Conservation (phyloP, 2,329 filamentous ascomycete genomes). For the Colletotrichum lentis region DNA sequence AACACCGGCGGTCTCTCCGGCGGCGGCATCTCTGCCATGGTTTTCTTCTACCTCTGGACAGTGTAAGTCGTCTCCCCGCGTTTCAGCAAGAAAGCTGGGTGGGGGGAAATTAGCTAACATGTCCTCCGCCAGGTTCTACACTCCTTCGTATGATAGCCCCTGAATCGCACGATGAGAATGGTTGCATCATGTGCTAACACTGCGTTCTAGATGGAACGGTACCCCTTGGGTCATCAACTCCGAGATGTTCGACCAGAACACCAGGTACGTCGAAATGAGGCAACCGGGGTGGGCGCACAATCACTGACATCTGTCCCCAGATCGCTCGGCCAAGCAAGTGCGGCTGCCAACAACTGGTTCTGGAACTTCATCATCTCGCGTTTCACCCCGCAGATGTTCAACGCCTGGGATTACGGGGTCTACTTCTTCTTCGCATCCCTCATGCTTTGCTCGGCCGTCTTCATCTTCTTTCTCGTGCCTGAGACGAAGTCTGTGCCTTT, state of each 20-base stretch:
- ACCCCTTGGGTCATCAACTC: conserved; percentile 79
- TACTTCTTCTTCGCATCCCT: conserved; percentile 74
- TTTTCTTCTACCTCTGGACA: conserved; percentile 80
- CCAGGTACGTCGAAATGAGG: conserved; percentile 14
- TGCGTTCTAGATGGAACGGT: conserved; percentile 65
- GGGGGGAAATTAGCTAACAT: not conserved
- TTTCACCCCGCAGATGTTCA: conserved; percentile 73
- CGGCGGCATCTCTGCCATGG: conserved; percentile 66
- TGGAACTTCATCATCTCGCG: conserved; percentile 75
- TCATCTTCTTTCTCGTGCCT: conserved; percentile 69
- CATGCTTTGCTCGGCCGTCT: conserved; percentile 65
- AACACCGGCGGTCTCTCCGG: conserved; percentile 48
- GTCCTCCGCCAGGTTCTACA: conserved; percentile 64
- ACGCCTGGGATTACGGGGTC: conserved; percentile 67
- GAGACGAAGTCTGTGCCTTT: conserved; percentile 73
- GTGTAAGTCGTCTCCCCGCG: conserved; percentile 1
- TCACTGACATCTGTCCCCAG: conserved; percentile 52
- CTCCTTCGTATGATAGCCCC: conserved; percentile 54
- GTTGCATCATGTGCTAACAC: not conserved
- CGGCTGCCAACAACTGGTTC: conserved; percentile 76
- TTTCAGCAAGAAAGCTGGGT: not conserved
- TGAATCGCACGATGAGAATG: too few relatives aligned
- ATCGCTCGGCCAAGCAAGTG: conserved; percentile 75
- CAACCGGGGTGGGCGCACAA: not conserved
- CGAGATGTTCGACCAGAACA: conserved; percentile 77